These are phyloP conservation scores for Xylariaceae sp. DNA, from an alignment of 2,329 filamentous ascomycete genomes.

Conservation along the genomic window DNA sequence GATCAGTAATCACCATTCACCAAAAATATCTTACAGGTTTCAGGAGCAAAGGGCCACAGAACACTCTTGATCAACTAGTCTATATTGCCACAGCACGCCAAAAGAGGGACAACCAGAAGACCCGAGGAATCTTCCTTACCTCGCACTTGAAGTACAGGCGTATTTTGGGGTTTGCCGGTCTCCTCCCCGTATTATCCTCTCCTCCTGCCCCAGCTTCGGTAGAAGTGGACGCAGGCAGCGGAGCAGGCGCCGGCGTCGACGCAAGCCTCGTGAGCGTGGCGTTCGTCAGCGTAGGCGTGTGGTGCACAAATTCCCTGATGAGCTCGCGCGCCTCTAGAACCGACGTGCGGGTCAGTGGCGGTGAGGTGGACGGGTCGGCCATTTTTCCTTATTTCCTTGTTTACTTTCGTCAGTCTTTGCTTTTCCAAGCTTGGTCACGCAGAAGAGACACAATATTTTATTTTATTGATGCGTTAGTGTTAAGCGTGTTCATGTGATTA, in stretches of 20 bases:
- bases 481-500: too few species aligned
- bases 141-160: slow-evolving; percentile 94
- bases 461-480: too few species aligned
- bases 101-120: too few species aligned
- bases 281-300: slow-evolving; percentile 83
- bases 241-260: slow-evolving; percentile 69
- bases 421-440: too few species aligned
- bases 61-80: too few species aligned
- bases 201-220: not conserved
- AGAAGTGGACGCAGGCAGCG: too few species aligned
- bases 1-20: too few species aligned
- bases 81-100: too few species aligned
- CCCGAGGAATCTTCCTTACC: too few species aligned
- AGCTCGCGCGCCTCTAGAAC: slow-evolving; percentile 74
- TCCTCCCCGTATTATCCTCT: slow-evolving; percentile 44
- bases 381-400: slow-evolving; percentile 42
- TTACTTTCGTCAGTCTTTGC: not conserved
- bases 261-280: slow-evolving; percentile 75
- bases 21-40: too few species aligned
- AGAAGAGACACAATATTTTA: too few species aligned
- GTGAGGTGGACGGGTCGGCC: slow-evolving; percentile 60
- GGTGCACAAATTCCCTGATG: slow-evolving; percentile 78
- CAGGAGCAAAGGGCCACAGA: too few species aligned
- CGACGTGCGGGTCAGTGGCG: slow-evolving; percentile 73
- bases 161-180: slow-evolving; percentile 68